Evolutionary conservation across 805 yeast genomes (phyloP).

Genomic region (Lachancea mirantina): DNA sequence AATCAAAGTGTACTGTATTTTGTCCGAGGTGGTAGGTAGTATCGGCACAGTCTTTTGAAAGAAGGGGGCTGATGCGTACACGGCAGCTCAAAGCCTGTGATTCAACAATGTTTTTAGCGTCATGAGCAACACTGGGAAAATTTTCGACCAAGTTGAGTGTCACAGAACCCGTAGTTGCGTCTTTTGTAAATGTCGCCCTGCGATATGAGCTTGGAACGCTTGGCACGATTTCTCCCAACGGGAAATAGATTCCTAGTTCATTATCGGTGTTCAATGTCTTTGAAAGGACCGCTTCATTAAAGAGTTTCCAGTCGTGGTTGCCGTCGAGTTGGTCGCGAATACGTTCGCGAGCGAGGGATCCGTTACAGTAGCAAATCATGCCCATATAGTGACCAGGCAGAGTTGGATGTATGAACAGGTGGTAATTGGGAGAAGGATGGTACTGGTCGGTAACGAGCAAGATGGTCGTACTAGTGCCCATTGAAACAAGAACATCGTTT

Average conservation of each 20-base stretch:
- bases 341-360: slow-evolving; percentile 77
- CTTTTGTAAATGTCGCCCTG: slow-evolving; percentile 38
- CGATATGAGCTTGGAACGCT: slow-evolving; percentile 60
- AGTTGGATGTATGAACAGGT: slow-evolving; percentile 81
- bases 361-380: slow-evolving; percentile 91
- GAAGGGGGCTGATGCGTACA: slow-evolving; percentile 69
- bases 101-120: slow-evolving; percentile 73
- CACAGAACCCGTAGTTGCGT: slow-evolving; percentile 20
- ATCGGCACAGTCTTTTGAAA: slow-evolving; percentile 33
- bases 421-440: slow-evolving; percentile 74
- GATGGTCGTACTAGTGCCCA: slow-evolving; percentile 92
- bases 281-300: slow-evolving; percentile 40
- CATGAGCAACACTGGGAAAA: slow-evolving; percentile 48
- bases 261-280: slow-evolving; percentile 35
- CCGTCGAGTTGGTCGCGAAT: slow-evolving; percentile 50
- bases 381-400: slow-evolving; percentile 76
- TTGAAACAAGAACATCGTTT: slow-evolving; percentile 70
- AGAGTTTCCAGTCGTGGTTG: slow-evolving; percentile 49
- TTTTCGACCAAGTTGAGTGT: slow-evolving; percentile 27
- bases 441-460: slow-evolving; percentile 72
- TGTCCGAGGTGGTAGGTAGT: slow-evolving; percentile 6
- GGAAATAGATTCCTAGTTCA: slow-evolving; percentile 74
- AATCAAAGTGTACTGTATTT: slow-evolving; percentile 30
- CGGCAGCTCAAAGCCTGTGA: slow-evolving; percentile 84
- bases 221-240: slow-evolving; percentile 87